A percentile compares a stretch with the other conserved stretches of the same genome.
Conservation (phyloP, 148 eudicot species). For the Rhododendron molle region DNA sequence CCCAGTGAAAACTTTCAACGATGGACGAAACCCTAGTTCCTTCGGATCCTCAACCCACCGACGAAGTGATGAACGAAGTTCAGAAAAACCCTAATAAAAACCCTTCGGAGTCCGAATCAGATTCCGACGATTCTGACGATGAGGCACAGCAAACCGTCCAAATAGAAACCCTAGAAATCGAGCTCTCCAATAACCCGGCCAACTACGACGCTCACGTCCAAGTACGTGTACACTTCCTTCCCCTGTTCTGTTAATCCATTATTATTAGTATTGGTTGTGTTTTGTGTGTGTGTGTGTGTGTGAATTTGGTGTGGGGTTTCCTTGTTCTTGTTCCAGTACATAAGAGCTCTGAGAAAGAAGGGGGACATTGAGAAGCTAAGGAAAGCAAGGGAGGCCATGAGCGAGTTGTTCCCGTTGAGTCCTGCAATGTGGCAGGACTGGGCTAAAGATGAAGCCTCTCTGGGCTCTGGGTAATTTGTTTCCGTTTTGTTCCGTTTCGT, state of each 20-base stretch:
- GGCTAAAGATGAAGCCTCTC: slow-evolving; percentile 75
- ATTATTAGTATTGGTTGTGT: not conserved
- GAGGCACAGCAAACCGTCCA: slow-evolving; percentile 47
- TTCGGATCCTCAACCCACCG: slow-evolving; percentile 5
- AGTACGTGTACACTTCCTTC: slow-evolving; percentile 24
- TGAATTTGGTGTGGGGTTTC: not conserved
- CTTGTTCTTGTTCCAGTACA: slow-evolving; percentile 41
- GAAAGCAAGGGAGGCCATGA: slow-evolving; percentile 83
- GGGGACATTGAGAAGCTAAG: slow-evolving; percentile 88
- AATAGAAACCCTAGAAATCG: slow-evolving; percentile 68
- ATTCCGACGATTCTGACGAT: slow-evolving; percentile 52
- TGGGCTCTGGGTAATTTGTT: slow-evolving; percentile 49
- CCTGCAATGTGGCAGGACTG: slow-evolving; percentile 93
- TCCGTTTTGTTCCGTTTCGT: not conserved
- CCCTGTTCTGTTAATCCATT: not conserved
- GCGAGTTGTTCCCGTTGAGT: slow-evolving; percentile 54
- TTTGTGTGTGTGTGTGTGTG: not conserved
- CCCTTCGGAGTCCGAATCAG: slow-evolving; percentile 8
- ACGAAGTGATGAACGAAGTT: not conserved
- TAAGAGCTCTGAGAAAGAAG: slow-evolving; percentile 64
- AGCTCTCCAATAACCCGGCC: slow-evolving; percentile 47
- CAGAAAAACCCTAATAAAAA: slow-evolving; percentile 6
- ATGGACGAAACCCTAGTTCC: slow-evolving; percentile 25
- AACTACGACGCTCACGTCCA: slow-evolving; percentile 76
- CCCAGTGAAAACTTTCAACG: not conserved